phyloP scores from a whole-genome alignment of 163 green algal genomes.

The Volvox carteri region DNA sequence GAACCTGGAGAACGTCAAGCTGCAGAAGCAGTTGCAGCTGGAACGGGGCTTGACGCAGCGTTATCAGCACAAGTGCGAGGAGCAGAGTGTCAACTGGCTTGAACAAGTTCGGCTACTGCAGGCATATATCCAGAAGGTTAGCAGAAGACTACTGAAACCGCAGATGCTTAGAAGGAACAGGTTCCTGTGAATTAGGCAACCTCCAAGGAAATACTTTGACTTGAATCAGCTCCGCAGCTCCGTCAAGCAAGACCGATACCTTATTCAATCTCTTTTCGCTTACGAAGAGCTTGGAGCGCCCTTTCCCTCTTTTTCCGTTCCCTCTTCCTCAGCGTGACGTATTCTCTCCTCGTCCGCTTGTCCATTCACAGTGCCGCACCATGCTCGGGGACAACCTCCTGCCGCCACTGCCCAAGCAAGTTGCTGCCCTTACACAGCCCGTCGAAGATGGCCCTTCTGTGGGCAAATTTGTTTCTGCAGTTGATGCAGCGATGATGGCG shows the following conservation, averaged over 20 bases:
- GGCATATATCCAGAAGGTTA: conserved; percentile 63
- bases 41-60: conserved; percentile 63
- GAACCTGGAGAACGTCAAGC: conserved; percentile 70
- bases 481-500: no score
- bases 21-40: conserved; percentile 67
- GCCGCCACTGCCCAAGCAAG: conserved; percentile 52
- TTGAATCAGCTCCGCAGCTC: no score
- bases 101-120: conserved; percentile 61
- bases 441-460: no score
- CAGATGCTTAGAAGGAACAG: no score
- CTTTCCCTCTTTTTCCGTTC: no score
- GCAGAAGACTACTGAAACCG: no score
- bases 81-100: conserved; percentile 59
- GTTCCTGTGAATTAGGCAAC: no score
- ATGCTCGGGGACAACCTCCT: conserved; percentile 57
- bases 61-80: conserved; percentile 68
- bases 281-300: no score
- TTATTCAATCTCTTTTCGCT: no score
- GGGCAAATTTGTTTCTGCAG: no score
- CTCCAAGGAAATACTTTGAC: no score
- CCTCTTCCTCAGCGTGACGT: neutral
- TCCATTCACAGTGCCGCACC: conserved; percentile 45
- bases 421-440: conserved; percentile 40
- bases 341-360: neutral
- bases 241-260: no score